Evolutionary conservation across 2,329 filamentous ascomycete species (phyloP).

Genomic region (Xylariaceae sp.): DNA sequence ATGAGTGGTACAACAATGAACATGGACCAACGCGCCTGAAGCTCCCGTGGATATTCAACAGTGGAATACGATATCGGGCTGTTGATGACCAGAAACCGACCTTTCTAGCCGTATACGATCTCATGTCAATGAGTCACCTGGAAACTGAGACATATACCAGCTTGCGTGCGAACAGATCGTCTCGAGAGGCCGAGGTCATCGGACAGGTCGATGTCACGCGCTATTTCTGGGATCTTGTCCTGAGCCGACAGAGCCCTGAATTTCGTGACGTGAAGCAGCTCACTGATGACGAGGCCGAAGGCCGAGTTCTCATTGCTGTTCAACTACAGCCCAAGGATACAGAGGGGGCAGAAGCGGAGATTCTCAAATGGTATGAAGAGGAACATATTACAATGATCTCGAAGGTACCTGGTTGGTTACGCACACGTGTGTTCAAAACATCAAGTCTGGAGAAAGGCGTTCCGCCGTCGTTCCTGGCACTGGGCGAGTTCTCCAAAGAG

Average conservation of each 20-base stretch:
- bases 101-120: constrained; percentile 79
- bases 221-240: constrained; percentile 65
- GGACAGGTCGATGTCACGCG: constrained; percentile 61
- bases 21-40: constrained; percentile 79
- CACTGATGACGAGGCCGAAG: constrained; percentile 54
- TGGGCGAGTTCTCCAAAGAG: constrained; percentile 67
- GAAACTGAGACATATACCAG: constrained; percentile 65
- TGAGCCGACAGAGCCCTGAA: constrained; percentile 49
- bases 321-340: constrained; percentile 51
- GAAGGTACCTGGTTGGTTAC: constrained; percentile 74
- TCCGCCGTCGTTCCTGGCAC: constrained; percentile 55
- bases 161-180: constrained; percentile 55
- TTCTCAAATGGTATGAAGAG: constrained; percentile 67
- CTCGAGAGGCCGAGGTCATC: constrained; percentile 51
- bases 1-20: constrained; percentile 94
- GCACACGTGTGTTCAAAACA: constrained; percentile 67
- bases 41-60: constrained; percentile 66
- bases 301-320: constrained; percentile 59
- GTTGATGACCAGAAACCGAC: constrained; percentile 59
- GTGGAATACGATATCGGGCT: constrained; percentile 75
- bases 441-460: constrained; percentile 53
- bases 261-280: constrained; percentile 60
- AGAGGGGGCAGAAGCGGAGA: constrained; percentile 49
- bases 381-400: constrained; percentile 70
- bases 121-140: constrained; percentile 68